Conservation (phyloP, 169 alveolate species). For the Eimeria sp. region DNA sequence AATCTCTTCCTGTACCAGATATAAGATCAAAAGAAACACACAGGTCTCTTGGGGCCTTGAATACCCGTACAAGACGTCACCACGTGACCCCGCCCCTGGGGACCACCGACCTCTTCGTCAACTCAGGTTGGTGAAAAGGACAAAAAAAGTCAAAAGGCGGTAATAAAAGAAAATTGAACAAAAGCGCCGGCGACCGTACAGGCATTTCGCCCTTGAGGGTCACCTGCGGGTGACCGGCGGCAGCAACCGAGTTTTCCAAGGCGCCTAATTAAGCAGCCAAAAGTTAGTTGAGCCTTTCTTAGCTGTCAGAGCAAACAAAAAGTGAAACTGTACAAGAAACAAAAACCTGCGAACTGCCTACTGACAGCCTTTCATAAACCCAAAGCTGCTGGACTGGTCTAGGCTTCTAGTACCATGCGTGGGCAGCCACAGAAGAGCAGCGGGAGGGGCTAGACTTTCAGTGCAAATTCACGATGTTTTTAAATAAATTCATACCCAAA, state of each 20-base stretch:
- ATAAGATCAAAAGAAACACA: neutral
- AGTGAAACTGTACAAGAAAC: neutral
- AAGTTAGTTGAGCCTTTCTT: neutral
- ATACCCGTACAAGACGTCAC: neutral
- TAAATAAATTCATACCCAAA: neutral
- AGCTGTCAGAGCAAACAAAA: neutral
- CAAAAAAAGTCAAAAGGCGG: neutral
- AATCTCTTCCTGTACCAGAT: neutral
- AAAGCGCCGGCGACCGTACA: neutral
- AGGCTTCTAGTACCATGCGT: neutral
- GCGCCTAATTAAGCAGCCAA: neutral
- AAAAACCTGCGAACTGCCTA: neutral
- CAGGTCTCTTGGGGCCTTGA: neutral
- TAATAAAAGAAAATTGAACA: neutral
- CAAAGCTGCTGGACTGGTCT: slow-evolving; percentile 14
- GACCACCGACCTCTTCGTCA: neutral
- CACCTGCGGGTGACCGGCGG: slow-evolving; percentile 34
- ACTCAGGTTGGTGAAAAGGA: neutral
- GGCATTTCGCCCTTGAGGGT: neutral
- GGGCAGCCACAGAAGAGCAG: neutral
- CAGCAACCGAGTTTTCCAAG: neutral
- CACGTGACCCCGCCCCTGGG: neutral
- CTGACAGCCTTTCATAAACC: slow-evolving; percentile 38
- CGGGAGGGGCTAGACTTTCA: neutral
- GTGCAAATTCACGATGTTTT: neutral